Evolutionary conservation across 1,284 basidiomycete genomes (phyloP), one percentile per base, ranked within the genome.

Genomic region (Boletus chippewaensis): DNA sequence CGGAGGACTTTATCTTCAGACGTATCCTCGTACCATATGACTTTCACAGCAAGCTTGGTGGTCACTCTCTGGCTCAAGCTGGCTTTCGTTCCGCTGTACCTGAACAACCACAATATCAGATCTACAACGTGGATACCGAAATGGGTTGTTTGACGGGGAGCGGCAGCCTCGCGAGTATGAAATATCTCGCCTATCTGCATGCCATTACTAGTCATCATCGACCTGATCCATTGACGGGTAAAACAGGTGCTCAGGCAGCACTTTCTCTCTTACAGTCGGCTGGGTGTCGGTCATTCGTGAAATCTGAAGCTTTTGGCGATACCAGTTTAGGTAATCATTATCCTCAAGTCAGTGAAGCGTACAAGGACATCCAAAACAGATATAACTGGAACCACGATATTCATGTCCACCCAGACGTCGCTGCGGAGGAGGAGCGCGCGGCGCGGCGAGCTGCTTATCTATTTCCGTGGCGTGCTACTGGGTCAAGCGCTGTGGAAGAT

Each of bases 211-310:
- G 68, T 44, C 13, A 5, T 1, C 64, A 66, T 32, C 63, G 72
- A 4, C 66, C 71, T 4, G 77, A 79, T 54, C 73, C 73, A 2
- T 59, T 79, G 16, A 73, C 71, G 0, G 57, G 65, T 8, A 67
- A 62, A 22, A 75, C 73, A 0, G 77, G 77, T 4, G 71, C 68
- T 1, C 70, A 74, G 47, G 69, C 75, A 47, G 75, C 74, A 6
- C 57, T 77, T 15, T 50, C 55, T 24, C 34, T 35, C n/a, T 35
- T 16, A 10, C 34, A 2, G 34, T 9, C n/a, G 9, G 34, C 12
- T 8, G 34, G 56, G 4, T 72, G 62, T 34, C 59, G 55, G 3
- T 74, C 48, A 66, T n/a, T n/a, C n/a, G n/a, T 70, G 54, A 52
- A 53, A 9, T 59, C 5, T 26, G 24, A 26, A 26, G 24, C 8